phyloP scores from a whole-genome alignment of 2,329 filamentous ascomycete genomes.

The Fusarium albosuccineum region DNA sequence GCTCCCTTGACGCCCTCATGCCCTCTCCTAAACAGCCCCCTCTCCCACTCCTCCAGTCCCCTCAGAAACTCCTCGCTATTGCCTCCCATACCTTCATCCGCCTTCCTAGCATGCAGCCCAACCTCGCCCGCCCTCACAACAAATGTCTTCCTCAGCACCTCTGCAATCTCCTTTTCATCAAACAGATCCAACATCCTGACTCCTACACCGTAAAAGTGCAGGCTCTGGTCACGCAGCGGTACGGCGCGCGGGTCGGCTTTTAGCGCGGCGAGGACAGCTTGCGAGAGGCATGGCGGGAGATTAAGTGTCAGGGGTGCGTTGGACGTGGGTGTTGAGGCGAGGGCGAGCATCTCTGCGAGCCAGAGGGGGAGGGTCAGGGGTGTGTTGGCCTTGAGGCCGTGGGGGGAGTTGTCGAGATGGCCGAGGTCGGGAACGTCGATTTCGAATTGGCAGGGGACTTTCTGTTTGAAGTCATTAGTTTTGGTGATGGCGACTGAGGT shows the following conservation, averaged over 20 bases:
- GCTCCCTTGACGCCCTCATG: constrained; percentile 80
- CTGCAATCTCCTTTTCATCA: constrained; percentile 82
- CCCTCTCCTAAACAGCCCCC: constrained; percentile 78
- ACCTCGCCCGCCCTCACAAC: constrained; percentile 85
- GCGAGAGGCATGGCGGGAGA: constrained; percentile 81
- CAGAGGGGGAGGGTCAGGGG: constrained; percentile 88
- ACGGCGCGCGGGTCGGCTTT: constrained; percentile 91
- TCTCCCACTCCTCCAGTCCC: constrained; percentile 91
- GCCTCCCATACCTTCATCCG: constrained; percentile 71
- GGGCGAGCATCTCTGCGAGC: constrained; percentile 93
- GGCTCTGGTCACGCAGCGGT: constrained; percentile 83
- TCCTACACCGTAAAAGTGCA: constrained; percentile 89
- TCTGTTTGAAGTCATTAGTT: constrained; percentile 64
- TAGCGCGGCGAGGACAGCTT: constrained; percentile 86
- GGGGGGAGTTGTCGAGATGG: constrained; percentile 87
- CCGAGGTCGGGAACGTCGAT: constrained; percentile 88
- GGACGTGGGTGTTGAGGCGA: constrained; percentile 67
- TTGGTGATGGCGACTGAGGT: not conserved
- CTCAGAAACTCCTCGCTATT: constrained; percentile 83
- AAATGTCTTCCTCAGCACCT: constrained; percentile 82
- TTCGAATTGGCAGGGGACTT: constrained; percentile 96
- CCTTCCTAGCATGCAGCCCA: constrained; percentile 89
- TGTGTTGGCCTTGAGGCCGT: constrained; percentile 82
- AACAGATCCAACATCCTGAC: constrained; percentile 90
- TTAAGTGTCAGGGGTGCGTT: constrained; percentile 82